phyloP scores from a whole-genome alignment of 306 rosid genomes.

The Cucumis hystrix region DNA sequence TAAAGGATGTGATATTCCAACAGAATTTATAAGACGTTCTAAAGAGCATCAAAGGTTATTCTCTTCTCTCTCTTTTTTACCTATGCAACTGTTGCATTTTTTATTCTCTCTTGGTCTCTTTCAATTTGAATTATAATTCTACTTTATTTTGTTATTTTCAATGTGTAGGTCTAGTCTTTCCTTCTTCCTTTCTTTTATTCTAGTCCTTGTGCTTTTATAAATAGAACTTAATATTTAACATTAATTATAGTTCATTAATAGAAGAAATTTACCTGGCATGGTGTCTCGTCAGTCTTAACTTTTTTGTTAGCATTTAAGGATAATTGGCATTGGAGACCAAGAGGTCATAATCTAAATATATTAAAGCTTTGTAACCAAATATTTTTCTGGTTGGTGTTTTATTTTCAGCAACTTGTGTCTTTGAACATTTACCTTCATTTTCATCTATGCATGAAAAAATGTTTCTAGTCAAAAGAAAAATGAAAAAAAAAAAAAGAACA shows the following conservation, averaged over 20 bases:
- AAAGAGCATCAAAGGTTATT: conserved; percentile 63
- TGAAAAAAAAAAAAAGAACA: no score
- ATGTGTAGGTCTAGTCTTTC: background rate
- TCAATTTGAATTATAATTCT: background rate
- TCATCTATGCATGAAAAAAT: no score
- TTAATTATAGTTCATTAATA: background rate
- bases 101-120: background rate
- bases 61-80: background rate
- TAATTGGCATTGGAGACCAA: background rate
- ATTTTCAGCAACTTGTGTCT: no score
- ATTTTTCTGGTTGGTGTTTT: no score
- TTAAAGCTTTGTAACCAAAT: background rate
- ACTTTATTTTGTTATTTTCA: background rate
- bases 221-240: background rate
- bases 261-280: background rate
- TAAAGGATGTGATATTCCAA: conserved; percentile 71
- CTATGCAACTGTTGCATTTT: background rate
- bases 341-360: background rate
- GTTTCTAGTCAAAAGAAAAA: background rate
- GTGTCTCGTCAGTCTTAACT: background rate
- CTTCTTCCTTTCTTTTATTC: background rate
- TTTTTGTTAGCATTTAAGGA: background rate
- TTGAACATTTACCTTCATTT: no score
- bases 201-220: background rate
- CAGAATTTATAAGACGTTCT: conserved; percentile 75